These are phyloP conservation scores for Ceratocystis albifundus DNA, from an alignment of 2,329 filamentous ascomycete species.

Conservation along the genomic window DNA sequence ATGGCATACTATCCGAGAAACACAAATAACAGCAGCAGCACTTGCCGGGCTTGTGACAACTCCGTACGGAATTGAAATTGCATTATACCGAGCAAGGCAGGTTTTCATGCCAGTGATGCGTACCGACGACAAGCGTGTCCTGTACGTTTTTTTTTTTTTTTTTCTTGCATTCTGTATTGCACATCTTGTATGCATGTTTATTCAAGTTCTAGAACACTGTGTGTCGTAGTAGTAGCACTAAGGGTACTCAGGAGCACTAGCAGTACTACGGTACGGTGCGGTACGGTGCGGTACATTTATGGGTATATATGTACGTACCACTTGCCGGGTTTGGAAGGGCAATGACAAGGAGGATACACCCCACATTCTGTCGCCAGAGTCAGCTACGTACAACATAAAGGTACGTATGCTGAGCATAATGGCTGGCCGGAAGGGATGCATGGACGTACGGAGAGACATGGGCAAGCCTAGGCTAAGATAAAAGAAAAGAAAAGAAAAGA, in stretches of 20 bases:
- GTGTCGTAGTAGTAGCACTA: background rate
- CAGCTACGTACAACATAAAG: no score
- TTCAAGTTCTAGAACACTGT: background rate
- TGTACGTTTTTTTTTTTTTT: background rate
- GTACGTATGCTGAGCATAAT: background rate
- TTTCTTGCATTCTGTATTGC: background rate
- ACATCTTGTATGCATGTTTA: background rate
- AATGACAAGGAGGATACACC: background rate
- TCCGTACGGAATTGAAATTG: background rate
- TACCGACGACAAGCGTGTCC: background rate
- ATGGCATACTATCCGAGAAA: no score
- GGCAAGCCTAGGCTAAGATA: background rate
- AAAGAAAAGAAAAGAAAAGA: no score
- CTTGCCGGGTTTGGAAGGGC: background rate
- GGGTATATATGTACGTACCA: background rate
- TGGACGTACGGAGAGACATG: conserved; percentile 8
- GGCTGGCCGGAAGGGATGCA: background rate
- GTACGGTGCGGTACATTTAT: background rate
- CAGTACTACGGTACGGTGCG: no score
- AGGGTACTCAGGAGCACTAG: no score
- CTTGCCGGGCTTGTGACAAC: no score
- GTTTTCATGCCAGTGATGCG: background rate
- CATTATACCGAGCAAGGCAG: background rate
- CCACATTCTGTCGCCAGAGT: background rate
- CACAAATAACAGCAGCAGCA: no score